These are phyloP conservation scores for Crithidia thermophila DNA, from an alignment of 208 protist genomes.

Conservation along the genomic window DNA sequence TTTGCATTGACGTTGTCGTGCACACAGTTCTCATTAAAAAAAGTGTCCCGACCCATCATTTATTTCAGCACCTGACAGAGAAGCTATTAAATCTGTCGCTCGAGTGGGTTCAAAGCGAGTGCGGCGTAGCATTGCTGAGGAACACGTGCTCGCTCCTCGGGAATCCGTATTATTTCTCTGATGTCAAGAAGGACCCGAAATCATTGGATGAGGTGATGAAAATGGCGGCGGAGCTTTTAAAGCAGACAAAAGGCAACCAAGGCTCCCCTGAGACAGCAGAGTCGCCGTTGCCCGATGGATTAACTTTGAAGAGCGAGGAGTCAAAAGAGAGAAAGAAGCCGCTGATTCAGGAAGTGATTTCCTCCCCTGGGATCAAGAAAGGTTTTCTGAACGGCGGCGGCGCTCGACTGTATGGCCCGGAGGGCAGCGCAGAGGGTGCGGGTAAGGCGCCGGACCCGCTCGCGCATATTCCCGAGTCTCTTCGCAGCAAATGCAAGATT, in stretches of 20 bases:
- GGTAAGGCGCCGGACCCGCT: constrained; percentile 61
- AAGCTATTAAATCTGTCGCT: constrained; percentile 62
- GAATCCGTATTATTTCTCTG: constrained; percentile 40
- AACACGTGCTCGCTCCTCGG: constrained; percentile 48
- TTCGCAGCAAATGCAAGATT: constrained; percentile 77
- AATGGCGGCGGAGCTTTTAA: constrained; percentile 23
- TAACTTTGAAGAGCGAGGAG: constrained; percentile 12
- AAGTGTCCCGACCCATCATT: constrained; percentile 38
- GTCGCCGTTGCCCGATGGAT: constrained; percentile 19
- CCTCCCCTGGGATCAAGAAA: constrained; percentile 59
- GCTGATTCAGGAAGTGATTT: constrained; percentile 63
- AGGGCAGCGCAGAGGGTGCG: constrained; percentile 61
- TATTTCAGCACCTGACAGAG: constrained; percentile 65
- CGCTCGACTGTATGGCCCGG: constrained; percentile 52
- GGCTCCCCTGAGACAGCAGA: neutral
- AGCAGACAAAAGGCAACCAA: constrained; percentile 26
- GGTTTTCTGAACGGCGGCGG: constrained; percentile 61
- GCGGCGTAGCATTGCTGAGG: constrained; percentile 51
- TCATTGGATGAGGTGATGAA: constrained; percentile 27
- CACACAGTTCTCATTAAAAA: constrained; percentile 63
- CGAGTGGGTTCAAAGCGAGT: constrained; percentile 84
- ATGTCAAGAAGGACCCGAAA: neutral
- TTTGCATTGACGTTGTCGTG: constrained; percentile 81
- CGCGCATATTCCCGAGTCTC: constrained; percentile 68
- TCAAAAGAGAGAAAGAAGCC: constrained; percentile 27